Base-by-base conservation (phyloP, 164 flowering plant species). In the Sedum album region DNA sequence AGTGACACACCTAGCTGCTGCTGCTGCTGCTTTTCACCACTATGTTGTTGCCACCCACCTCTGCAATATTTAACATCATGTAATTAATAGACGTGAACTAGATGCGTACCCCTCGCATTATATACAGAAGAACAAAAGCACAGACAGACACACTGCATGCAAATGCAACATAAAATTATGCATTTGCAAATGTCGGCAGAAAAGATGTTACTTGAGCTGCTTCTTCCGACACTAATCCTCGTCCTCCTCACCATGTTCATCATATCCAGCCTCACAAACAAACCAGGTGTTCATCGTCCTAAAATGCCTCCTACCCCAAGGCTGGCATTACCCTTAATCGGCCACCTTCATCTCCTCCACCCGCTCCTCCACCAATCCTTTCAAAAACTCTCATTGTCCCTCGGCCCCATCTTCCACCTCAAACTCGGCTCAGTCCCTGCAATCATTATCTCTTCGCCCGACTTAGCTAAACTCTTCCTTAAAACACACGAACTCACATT, bases 271-370 rank as follows among this genome's bases (percentile, higher is more conserved):
- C n/a, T 74, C 7, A 11, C 48, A 66, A 55, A 68, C 60, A 41
- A 21, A 35, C 35, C 2, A 44, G 44, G n/a, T n/a, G n/a, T n/a
- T n/a, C n/a, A n/a, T 5, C 5, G 11, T 21, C 71, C 41, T 18
- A 23, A 53, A 2, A 78, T 70, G 13, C 84, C 86, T 6, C 86
- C 86, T 4, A 79, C 86, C 68, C 86, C 86, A 1, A 42, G n/a
- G n/a, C n/a, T 11, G 6, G 71, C 80, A 26, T 60, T 81, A 20
- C 88, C 85, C 5, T 63, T 85, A 69, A 72, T 85, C 17, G 84
- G 85, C 28, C 84, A 79, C 66, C 73, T 78, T 28, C 82, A 82
- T 70, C 76, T 76, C 49, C 83, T 82, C 1, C 69, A 67, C 14
- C 76, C 78, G 2, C 67, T 75, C 25, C 80, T 77, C 5, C 86